Percentiles rank a stretch among this genome's conserved stretches.
Conservation (phyloP, 371 early-diverging fungal genomes). For the Batkoa obscura region DNA sequence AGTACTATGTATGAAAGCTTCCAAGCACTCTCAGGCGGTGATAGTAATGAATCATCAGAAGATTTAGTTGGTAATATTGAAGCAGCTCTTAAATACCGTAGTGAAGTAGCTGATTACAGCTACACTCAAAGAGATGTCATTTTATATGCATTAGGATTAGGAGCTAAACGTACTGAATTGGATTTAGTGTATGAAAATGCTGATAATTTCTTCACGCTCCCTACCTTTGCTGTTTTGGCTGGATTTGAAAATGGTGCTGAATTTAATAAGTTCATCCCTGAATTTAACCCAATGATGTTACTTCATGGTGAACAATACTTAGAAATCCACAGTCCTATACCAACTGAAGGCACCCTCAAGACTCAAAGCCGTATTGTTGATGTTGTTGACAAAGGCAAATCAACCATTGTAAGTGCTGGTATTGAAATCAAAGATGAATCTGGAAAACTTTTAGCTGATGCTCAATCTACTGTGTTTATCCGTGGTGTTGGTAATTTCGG, state of each 20-base stretch:
- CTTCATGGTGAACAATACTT: conserved; percentile 95
- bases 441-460: conserved; percentile 59
- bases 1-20: conserved; percentile 68
- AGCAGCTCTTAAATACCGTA: conserved; percentile 33
- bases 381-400: conserved; percentile 92
- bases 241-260: conserved; percentile 45
- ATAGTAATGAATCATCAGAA: conserved; percentile 12
- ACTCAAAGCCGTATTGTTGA: conserved; percentile 66
- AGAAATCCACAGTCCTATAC: conserved; percentile 62
- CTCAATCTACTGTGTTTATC: conserved; percentile 83
- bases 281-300: conserved; percentile 94
- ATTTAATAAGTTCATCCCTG: conserved; percentile 56
- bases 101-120: conserved; percentile 24
- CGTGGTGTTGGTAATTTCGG: conserved; percentile 84
- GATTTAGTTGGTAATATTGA: conserved; percentile 31
- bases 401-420: conserved; percentile 60
- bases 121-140: conserved; percentile 81
- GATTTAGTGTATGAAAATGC: conserved; percentile 74
- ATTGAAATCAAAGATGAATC: conserved; percentile 58
- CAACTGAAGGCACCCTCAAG: conserved; percentile 55
- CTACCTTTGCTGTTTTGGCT: conserved; percentile 82
- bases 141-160: conserved; percentile 88
- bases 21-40: conserved; percentile 12
- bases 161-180: conserved; percentile 71
- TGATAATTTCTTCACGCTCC: conserved; percentile 59